phyloP scores from a whole-genome alignment of 768 basidiomycete genomes.

The Zangia roseola region DNA sequence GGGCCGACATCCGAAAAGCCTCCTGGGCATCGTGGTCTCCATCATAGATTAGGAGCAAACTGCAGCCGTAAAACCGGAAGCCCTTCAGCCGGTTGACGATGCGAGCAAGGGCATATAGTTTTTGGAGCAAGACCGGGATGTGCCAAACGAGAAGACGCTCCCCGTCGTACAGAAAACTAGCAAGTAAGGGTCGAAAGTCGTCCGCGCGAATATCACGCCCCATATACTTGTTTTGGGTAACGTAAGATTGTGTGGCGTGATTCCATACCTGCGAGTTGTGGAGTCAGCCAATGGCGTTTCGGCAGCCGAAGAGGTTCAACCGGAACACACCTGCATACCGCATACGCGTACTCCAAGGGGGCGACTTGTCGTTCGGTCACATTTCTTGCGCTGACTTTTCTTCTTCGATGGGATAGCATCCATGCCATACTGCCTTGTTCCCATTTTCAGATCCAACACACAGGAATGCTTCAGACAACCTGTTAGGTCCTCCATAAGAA shows the following conservation, averaged over 20 bases:
- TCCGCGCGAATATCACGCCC: constrained; percentile 87
- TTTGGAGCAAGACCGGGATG: constrained; percentile 87
- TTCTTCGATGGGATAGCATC: constrained; percentile 91
- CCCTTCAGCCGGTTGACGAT: constrained; percentile 88
- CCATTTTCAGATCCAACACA: constrained; percentile 99
- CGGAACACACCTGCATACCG: constrained; percentile 89
- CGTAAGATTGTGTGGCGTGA: constrained; percentile 75
- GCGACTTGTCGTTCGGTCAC: constrained; percentile 92
- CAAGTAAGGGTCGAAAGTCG: constrained; percentile 80
- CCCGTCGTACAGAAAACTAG: constrained; percentile 84
- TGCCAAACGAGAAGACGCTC: constrained; percentile 83
- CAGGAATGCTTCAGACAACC: constrained; percentile 89
- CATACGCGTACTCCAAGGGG: constrained; percentile 90
- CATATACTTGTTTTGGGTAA: constrained; percentile 94
- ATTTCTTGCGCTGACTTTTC: constrained; percentile 98
- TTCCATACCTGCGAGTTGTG: constrained; percentile 80
- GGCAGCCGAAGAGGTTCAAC: not conserved
- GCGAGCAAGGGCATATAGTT: constrained; percentile 89
- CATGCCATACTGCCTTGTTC: constrained; percentile 98
- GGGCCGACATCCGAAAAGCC: constrained; percentile 55
- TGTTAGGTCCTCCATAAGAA: constrained; percentile 98
- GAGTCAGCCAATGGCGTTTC: constrained; percentile 6
- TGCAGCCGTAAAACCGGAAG: constrained; percentile 98
- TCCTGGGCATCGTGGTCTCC: constrained; percentile 90
- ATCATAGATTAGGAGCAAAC: constrained; percentile 95